Base-by-base conservation (phyloP, 2,329 filamentous ascomycete genomes). In the Sphaerulina populicola region DNA sequence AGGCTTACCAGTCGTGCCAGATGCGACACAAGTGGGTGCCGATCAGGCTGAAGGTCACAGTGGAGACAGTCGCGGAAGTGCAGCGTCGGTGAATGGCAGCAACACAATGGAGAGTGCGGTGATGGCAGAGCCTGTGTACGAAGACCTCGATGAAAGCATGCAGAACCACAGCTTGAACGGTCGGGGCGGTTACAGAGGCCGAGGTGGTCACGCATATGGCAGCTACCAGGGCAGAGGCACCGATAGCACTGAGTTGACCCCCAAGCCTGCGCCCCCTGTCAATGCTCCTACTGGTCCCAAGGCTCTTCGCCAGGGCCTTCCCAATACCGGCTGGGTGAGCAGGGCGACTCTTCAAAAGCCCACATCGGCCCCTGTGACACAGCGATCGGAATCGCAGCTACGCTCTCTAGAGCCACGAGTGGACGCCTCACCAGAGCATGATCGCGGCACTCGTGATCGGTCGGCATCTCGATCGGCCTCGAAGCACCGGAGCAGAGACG, bases 291-390 rank as follows among this genome's bases (percentile, higher is more conserved):
- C 86, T 49, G 93, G 90, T 8, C 93, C 93, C 43, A 90, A 93
- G 70, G 93, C 93, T 14, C 94, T 97, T 88, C 80, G 91, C 57
- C 85, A 93, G 69, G 88, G 89, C 29, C 74, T 89, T 9, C 86
- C 87, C 46, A 94, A 94, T 68, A 90, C 84, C 51, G 87, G 86
- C 59, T 78, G 86, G 47, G 78, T 82, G 57, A 79, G 85, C 61
- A 69, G 76, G 66, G 83, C 66, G 74, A 80, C 68, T 14, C 72
- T 73, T 52, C 21, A 56, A 43, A 52, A 54, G 38, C 51, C 53
- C n/a, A 56, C 60, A n/a, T 51, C 55, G 31, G 57, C 56, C 10
- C 50, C 56, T 41, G 49, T 41, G 23, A 50, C 55, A 36, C 57
- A 50, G 52, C 53, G 48, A 40, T 50, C 36, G 33, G 54, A 53